phyloP scores from a whole-genome alignment of 2,329 filamentous ascomycete genomes.

The Paracoccidioides brasiliensis region DNA sequence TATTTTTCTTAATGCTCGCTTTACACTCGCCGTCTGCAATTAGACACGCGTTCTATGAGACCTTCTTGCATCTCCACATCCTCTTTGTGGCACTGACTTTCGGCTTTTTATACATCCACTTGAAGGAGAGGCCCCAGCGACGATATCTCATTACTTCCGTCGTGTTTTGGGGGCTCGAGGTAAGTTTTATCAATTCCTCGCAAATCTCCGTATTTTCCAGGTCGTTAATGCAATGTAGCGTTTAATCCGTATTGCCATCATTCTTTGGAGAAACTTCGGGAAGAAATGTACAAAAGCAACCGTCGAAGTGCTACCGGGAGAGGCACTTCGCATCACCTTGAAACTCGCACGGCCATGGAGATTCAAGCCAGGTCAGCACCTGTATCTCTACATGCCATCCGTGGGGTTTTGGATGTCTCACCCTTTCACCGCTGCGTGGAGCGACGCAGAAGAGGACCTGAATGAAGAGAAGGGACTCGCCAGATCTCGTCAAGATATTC shows the following conservation, averaged over 20 bases:
- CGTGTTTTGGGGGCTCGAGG: constrained; percentile 62
- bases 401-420: constrained; percentile 60
- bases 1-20: constrained; percentile 52
- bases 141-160: constrained; percentile 63
- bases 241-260: constrained; percentile 46
- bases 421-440: constrained; percentile 69
- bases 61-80: constrained; percentile 81
- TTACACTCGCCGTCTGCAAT: constrained; percentile 64
- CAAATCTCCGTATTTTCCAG: background rate
- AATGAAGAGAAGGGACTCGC: constrained; percentile 29
- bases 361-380: constrained; percentile 57
- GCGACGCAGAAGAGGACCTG: constrained; percentile 42
- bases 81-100: constrained; percentile 56
- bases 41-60: constrained; percentile 93
- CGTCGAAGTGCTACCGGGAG: constrained; percentile 56
- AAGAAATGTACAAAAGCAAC: constrained; percentile 46
- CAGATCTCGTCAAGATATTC: constrained; percentile 39
- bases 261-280: constrained; percentile 52
- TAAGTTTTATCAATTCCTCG: constrained; percentile 10
- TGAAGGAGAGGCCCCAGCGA: constrained; percentile 55
- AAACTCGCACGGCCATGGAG: constrained; percentile 53
- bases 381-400: constrained; percentile 58
- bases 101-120: constrained; percentile 65
- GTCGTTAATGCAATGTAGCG: constrained; percentile 27
- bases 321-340: constrained; percentile 57